Evolutionary conservation across 345 rosid species (phyloP), one percentile per base, ranked within the genome.

Genomic region (Populus euphratica): DNA sequence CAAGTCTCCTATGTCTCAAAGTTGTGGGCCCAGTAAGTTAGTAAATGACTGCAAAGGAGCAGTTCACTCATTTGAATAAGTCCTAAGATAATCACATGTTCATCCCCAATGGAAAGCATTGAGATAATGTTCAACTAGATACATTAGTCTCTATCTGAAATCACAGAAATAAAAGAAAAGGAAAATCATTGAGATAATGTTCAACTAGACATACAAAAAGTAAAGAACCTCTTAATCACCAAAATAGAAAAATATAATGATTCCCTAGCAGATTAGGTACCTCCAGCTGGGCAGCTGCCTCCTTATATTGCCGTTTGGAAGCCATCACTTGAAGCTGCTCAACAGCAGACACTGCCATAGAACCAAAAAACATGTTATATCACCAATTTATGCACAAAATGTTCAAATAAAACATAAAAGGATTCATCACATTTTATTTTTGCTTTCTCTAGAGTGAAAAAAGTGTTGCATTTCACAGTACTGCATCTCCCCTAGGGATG

Each of bases 241-340:
- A 17, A 78, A 72, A 62, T 2, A 76, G 43, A 18, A 69, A 23
- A 77, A 39, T 14, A 14, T 6, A 25, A 43, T 18, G 31, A 73
- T 38, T 29, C 41, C 27, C 41, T 21, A 81, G 61, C 14, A 72
- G 65, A 68, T n/a, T 61, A 49, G 49, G 70, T 85, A 95, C 99
- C 99, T 96, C 99, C 59, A 96, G 86, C 86, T 96, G 99, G 70
- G 94, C 99, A 87, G 98, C 96, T 79, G 95, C 97, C 86, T 96
- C 99, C 79, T 89, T 96, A 81, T 96, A 96, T 69, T 93, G 97
- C 56, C 97, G 87, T 87, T 96, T 96, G 49, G 99, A 96, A 50
- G 99, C 94, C 99, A 96, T 93, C 76, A 90, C 89, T 83, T 96
- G 99, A 83, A 96, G 98, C 81, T 96, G 99, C 87, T 96, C 99